Base-by-base conservation (phyloP, 2,329 filamentous ascomycete species). In the Furcasterigmium sp. region DNA sequence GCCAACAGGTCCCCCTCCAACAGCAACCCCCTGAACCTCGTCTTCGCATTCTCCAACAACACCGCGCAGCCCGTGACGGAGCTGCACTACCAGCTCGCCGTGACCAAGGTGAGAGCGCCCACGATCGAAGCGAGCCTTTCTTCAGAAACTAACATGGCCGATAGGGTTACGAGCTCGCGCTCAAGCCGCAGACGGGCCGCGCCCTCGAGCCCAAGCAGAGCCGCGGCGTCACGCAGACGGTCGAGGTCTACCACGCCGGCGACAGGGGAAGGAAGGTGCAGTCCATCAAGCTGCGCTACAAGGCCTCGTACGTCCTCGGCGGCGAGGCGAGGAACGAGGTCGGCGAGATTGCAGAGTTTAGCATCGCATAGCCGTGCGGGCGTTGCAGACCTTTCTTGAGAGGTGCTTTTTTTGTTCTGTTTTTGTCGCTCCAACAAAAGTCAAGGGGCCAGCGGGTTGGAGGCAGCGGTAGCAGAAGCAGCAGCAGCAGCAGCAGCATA, bases 271-370 rank as follows among this genome's bases (percentile, higher is more conserved):
- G 80, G 35, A 87, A 85, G 57, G 93, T 93, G 2, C 82, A 80
- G 44, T 76, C 73, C n/a, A 83, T 94, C 47, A 95, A 94, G 68
- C 79, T 98, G 67, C 75, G 93, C 49, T 98, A 91, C 87, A 87
- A 88, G 55, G 81, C 87, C 20, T 80, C 84, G 5, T 97, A 96
- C 65, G 80, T 78, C 56, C 61, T 93, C 11, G 85, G 79, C 3
- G 73, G 67, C 3, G 78, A 83, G 57, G 59, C 73, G 47, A 84
- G 80, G 60, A 84, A 85, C 46, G 89, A 96, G 66, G 88, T 85
- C 69, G 91, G 91, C 5, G 87, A 91, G 67, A 84, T 97, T 53
- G 71, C 85, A 10, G 82, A 87, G 49, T 78, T 96, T 57, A 84
- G 82, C 34, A 77, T 96, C 56, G 78, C 80, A 54, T 93, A 41